Evolutionary conservation across 345 rosid genomes (phyloP).

Genomic region (Litchi chinensis): DNA sequence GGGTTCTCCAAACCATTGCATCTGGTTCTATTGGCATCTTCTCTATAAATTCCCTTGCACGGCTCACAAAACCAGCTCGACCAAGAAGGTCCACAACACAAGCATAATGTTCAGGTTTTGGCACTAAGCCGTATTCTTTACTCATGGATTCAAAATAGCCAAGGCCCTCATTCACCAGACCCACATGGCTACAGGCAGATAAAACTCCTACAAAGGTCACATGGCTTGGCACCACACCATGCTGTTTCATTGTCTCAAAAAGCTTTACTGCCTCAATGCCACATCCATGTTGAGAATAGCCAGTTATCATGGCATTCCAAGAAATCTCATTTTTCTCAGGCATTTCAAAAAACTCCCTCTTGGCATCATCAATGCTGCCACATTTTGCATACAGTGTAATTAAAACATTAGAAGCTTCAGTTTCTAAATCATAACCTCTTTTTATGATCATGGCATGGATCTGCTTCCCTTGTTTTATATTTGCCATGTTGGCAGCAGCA

Average conservation of each 20-base stretch:
- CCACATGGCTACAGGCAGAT: conserved; percentile 92
- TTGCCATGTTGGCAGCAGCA: conserved; percentile 84
- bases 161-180: conserved; percentile 68
- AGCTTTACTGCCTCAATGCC: conserved; percentile 65
- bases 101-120: conserved; percentile 75
- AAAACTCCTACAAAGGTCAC: conserved; percentile 80
- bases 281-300: conserved; percentile 82
- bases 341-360: conserved; percentile 64
- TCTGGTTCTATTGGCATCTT: conserved; percentile 76
- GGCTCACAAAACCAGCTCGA: conserved; percentile 69
- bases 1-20: conserved; percentile 82
- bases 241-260: conserved; percentile 65
- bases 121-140: conserved; percentile 60
- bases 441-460: conserved; percentile 67
- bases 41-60: conserved; percentile 63
- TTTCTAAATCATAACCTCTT: conserved; percentile 66
- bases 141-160: conserved; percentile 75
- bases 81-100: conserved; percentile 90
- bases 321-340: conserved; percentile 69
- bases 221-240: conserved; percentile 57
- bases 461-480: conserved; percentile 77
- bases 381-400: conserved; percentile 83
- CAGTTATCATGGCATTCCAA: conserved; percentile 90
- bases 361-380: conserved; percentile 74
- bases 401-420: conserved; percentile 77